Percentiles rank a stretch among this genome's conserved stretches.
phyloP scores from a whole-genome alignment of 2,329 filamentous ascomycete species.

The Alternaria dauci region DNA sequence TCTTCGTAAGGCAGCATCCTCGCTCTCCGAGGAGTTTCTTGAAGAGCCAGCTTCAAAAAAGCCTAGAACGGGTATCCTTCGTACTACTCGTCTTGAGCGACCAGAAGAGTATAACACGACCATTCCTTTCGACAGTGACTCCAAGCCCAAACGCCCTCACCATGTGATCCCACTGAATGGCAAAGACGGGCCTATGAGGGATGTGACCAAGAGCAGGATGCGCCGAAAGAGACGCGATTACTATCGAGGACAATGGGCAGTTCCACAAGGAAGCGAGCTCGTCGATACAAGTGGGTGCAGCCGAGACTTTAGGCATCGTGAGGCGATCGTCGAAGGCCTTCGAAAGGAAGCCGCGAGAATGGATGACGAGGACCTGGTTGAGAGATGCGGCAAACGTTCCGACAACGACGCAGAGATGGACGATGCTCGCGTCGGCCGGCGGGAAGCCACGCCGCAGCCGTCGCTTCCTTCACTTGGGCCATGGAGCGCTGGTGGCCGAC shows the following conservation, averaged over 20 bases:
- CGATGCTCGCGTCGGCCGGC: neutral
- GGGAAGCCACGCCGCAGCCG: neutral
- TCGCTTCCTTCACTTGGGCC: neutral
- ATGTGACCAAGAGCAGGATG: neutral
- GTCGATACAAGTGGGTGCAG: neutral
- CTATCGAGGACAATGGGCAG: neutral
- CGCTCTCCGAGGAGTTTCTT: neutral
- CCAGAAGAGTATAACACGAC: neutral
- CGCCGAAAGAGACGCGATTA: neutral
- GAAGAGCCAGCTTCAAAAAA: neutral
- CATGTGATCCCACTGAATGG: neutral
- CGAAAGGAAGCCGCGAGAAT: neutral
- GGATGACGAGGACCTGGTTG: neutral
- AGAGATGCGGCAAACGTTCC: neutral
- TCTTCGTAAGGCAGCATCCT: constrained; percentile 3
- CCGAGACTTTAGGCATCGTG: neutral
- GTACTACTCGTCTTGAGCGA: neutral
- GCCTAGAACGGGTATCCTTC: neutral
- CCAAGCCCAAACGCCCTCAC: neutral
- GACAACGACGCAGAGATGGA: neutral
- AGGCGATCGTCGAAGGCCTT: neutral
- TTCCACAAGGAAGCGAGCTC: neutral
- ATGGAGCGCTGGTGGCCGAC: neutral
- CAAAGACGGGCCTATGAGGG: neutral
- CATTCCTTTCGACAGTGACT: neutral